These are phyloP conservation scores for Coffea humblotiana DNA, from an alignment of 305 asterid species.

Conservation along the genomic window DNA sequence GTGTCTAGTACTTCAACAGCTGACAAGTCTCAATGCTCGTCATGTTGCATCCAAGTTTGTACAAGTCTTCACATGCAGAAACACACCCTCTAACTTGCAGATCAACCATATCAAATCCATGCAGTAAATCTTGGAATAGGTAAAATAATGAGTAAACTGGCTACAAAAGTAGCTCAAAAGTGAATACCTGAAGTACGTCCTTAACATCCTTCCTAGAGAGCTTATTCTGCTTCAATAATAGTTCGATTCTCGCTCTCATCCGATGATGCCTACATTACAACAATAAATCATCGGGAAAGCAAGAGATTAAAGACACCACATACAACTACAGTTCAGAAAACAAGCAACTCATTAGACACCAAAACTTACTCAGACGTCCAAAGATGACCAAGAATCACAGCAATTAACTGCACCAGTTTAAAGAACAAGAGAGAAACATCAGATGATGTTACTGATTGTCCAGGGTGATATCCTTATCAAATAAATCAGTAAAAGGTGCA, in stretches of 20 bases:
- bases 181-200: constrained; percentile 80
- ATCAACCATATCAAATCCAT: not conserved
- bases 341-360: constrained; percentile 14
- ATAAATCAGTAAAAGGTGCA: not conserved
- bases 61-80: not conserved
- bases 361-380: constrained; percentile 96
- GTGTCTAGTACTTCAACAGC: not conserved
- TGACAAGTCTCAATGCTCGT: not conserved
- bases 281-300: not conserved
- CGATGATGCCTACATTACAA: constrained; percentile 60
- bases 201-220: constrained; percentile 77
- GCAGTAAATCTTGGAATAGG: not conserved
- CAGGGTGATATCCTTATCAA: not conserved
- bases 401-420: constrained; percentile 67
- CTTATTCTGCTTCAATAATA: constrained; percentile 85
- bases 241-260: constrained; percentile 86
- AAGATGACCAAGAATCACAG: constrained; percentile 90
- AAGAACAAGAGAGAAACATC: constrained; percentile 19
- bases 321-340: not conserved
- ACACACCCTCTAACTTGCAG: not conserved
- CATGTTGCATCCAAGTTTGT: not conserved
- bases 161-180: constrained; percentile 6
- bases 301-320: constrained; percentile 4
- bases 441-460: constrained; percentile 1
- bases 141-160: not conserved